These are phyloP conservation scores for Phylloporus sp. DNA, from an alignment of 768 basidiomycete genomes.

Conservation along the genomic window DNA sequence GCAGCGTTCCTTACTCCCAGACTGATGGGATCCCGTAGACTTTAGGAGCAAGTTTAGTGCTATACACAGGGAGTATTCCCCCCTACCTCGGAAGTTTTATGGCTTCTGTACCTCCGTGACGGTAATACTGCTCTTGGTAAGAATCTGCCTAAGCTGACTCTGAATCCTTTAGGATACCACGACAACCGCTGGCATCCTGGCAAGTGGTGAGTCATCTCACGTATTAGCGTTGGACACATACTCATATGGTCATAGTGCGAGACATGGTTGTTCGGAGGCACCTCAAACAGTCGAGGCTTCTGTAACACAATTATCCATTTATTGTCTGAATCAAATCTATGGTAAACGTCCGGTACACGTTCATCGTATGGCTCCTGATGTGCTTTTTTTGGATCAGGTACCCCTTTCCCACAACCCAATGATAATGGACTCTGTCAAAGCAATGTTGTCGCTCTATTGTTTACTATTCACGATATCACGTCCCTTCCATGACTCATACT, in stretches of 20 bases:
- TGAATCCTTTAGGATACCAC: constrained; percentile 50
- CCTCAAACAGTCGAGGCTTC: constrained; percentile 66
- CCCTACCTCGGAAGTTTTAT: constrained; percentile 70
- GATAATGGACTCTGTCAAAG: constrained; percentile 11
- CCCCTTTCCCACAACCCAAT: constrained; percentile 1
- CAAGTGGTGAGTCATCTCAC: constrained; percentile 50
- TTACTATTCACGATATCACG: constrained; percentile 7
- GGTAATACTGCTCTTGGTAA: constrained; percentile 29
- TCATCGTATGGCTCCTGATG: background rate
- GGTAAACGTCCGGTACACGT: constrained; percentile 2
- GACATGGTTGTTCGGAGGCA: constrained; percentile 83
- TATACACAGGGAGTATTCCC: constrained; percentile 74
- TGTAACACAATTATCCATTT: constrained; percentile 34
- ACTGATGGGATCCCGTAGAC: constrained; percentile 38
- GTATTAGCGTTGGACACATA: background rate
- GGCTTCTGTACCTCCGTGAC: constrained; percentile 77
- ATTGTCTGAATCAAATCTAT: background rate
- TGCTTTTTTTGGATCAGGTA: background rate
- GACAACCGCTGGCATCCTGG: constrained; percentile 73
- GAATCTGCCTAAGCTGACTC: background rate
- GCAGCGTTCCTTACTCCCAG: background rate
- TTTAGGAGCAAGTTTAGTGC: constrained; percentile 69
- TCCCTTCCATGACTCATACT: constrained; percentile 3
- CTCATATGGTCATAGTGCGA: constrained; percentile 45
- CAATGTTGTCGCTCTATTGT: constrained; percentile 13